Conservation (phyloP, 2,329 filamentous ascomycete genomes). For the Trichoderma citrinoviride region DNA sequence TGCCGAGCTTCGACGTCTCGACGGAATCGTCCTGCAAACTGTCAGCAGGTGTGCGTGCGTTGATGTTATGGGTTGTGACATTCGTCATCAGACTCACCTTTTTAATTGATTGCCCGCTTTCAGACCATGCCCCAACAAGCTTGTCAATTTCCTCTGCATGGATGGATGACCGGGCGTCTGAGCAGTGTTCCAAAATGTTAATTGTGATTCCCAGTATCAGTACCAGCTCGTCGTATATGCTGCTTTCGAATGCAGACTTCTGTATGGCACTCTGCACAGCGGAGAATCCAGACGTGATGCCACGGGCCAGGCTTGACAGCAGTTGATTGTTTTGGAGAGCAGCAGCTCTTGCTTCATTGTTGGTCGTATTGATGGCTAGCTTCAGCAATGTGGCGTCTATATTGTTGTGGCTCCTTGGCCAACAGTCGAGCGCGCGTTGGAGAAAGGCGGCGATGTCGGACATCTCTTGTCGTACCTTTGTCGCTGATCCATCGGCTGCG, state of each 20-base stretch:
- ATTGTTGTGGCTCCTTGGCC: constrained; percentile 31
- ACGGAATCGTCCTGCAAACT: constrained; percentile 61
- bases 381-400: constrained; percentile 40
- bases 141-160: constrained; percentile 48
- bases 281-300: constrained; percentile 52
- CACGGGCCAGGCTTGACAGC: constrained; percentile 46
- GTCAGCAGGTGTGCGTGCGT: not conserved
- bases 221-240: constrained; percentile 67
- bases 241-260: constrained; percentile 48
- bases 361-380: constrained; percentile 80
- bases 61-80: not conserved
- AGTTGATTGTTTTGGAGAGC: constrained; percentile 63
- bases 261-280: constrained; percentile 48
- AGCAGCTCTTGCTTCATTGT: constrained; percentile 71
- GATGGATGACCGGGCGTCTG: constrained; percentile 43
- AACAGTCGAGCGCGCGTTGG: constrained; percentile 30
- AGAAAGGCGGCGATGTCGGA: constrained; percentile 34
- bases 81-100: constrained; percentile 52
- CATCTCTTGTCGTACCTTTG: constrained; percentile 29
- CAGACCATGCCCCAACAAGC: constrained; percentile 65
- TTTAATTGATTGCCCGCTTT: constrained; percentile 61
- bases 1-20: constrained; percentile 74
- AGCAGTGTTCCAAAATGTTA: constrained; percentile 79
- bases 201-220: constrained; percentile 80
- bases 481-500: not conserved